A percentile compares a stretch with the other conserved stretches of the same genome.
Evolutionary conservation across 1,139 yeast genomes (phyloP).

Genomic region (Kazachstania sp.): DNA sequence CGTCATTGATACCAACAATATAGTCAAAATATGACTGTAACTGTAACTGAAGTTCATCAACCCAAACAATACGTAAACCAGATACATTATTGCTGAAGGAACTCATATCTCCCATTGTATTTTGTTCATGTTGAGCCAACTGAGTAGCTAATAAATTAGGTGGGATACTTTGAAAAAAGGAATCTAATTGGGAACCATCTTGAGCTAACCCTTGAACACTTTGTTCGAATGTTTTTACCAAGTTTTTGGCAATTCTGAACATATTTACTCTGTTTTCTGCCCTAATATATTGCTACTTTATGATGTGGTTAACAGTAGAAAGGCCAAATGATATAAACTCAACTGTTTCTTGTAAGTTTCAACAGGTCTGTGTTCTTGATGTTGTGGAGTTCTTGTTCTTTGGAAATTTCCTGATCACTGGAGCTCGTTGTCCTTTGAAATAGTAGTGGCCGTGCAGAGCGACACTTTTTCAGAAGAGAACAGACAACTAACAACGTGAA

Average conservation of each 20-base stretch:
- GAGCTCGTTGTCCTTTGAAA: no score
- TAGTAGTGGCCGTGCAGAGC: no score
- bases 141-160: conserved; percentile 25
- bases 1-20: conserved; percentile 69
- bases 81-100: conserved; percentile 28
- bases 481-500: no score
- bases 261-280: conserved; percentile 30
- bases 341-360: no score
- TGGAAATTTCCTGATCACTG: no score
- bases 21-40: conserved; percentile 84
- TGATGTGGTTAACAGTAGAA: no score
- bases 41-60: conserved; percentile 39
- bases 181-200: conserved; percentile 35
- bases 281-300: background rate
- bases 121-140: conserved; percentile 7
- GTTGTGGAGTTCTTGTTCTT: no score
- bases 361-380: no score
- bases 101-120: conserved; percentile 2
- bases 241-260: conserved; percentile 83
- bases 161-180: conserved; percentile 45
- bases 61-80: conserved; percentile 51
- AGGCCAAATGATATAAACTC: no score
- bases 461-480: no score
- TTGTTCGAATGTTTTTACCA: conserved; percentile 69
- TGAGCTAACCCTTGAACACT: conserved; percentile 26